Conservation (phyloP, 345 rosid genomes). For the Angophora floribunda region DNA sequence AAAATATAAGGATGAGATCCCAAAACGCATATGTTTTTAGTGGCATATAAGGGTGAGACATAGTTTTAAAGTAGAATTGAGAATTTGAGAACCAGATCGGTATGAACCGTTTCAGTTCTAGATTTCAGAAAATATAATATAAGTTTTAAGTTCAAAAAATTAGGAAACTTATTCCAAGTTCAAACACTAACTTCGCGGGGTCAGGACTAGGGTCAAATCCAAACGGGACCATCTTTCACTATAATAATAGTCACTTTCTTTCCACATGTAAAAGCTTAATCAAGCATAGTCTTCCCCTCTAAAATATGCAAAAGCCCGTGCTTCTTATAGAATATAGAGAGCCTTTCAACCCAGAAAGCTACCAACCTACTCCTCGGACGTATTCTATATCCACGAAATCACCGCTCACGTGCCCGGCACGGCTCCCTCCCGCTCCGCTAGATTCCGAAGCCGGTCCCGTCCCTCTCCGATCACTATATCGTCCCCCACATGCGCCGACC, state of each 20-base stretch:
- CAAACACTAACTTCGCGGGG: background rate
- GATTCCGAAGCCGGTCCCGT: background rate
- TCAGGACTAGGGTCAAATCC: background rate
- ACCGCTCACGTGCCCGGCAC: background rate
- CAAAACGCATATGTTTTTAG: background rate
- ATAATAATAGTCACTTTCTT: background rate
- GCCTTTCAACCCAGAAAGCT: background rate
- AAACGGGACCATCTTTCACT: background rate
- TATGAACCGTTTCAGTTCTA: too few relatives aligned
- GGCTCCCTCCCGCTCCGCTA: background rate
- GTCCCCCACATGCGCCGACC: background rate
- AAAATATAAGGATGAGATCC: background rate
- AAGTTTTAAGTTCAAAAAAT: too few relatives aligned
- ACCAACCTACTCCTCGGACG: background rate
- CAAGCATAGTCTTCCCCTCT: background rate
- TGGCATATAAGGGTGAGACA: background rate
- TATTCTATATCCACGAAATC: background rate
- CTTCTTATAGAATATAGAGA: too few relatives aligned
- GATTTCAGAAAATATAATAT: too few relatives aligned
- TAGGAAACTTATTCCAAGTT: too few relatives aligned
- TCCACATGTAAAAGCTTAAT: background rate
- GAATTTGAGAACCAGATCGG: too few relatives aligned
- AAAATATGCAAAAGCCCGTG: too few relatives aligned
- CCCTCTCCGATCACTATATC: background rate
- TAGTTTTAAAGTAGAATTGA: too few relatives aligned